These are phyloP conservation scores for Elongisporangium anandrum DNA, from an alignment of 352 stramenopile species.

Conservation along the genomic window DNA sequence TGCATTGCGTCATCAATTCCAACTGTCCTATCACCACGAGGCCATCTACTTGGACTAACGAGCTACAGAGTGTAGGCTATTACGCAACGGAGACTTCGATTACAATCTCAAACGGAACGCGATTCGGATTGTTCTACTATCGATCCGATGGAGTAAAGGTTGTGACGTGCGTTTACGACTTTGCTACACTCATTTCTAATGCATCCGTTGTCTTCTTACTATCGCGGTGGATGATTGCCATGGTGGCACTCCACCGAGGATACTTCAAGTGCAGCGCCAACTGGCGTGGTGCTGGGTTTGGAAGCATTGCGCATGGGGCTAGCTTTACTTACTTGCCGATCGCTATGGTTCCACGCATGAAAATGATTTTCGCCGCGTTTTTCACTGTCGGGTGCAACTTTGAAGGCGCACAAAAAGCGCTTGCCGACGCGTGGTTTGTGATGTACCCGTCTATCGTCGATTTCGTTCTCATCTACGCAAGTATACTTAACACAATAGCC, in stretches of 20 bases:
- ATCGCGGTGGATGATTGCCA: slow-evolving; percentile 5
- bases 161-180: slow-evolving; percentile 9
- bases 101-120: slow-evolving; percentile 10
- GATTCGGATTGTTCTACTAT: slow-evolving; percentile 25
- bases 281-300: slow-evolving; percentile 9
- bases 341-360: slow-evolving; percentile 2
- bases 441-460: slow-evolving; percentile 10
- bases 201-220: not conserved
- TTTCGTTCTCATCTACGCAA: slow-evolving; percentile 6
- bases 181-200: slow-evolving; percentile 1
- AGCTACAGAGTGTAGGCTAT: not conserved
- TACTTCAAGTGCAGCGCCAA: not conserved
- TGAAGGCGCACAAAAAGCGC: slow-evolving; percentile 2
- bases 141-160: slow-evolving; percentile 2
- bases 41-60: no score
- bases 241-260: slow-evolving; percentile 1
- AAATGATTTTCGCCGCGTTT: slow-evolving; percentile 5
- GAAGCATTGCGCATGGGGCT: slow-evolving; percentile 3
- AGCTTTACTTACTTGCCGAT: slow-evolving; percentile 3
- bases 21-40: no score
- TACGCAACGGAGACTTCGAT: slow-evolving; percentile 12
- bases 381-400: slow-evolving; percentile 4
- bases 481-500: slow-evolving; percentile 7
- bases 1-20: no score
- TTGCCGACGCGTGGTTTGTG: slow-evolving; percentile 7